Percentiles rank a stretch among this genome's conserved stretches.
These are phyloP conservation scores for Phellinidium pouzarii DNA, from an alignment of 1,284 basidiomycete species.

Conservation along the genomic window DNA sequence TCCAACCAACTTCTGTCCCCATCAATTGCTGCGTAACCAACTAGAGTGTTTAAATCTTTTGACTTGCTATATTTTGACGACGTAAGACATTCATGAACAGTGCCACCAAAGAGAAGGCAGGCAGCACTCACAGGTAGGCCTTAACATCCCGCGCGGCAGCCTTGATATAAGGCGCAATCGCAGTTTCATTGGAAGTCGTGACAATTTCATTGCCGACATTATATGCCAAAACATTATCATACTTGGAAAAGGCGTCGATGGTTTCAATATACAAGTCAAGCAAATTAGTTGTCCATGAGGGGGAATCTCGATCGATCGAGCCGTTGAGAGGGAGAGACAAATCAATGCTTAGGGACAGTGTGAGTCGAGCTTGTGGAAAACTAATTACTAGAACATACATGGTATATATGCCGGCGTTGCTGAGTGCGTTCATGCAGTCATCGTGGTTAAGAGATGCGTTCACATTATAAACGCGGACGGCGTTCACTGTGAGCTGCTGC, in stretches of 20 bases:
- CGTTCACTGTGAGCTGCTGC: constrained; percentile 61
- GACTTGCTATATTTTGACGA: constrained; percentile 42
- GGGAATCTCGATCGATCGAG: constrained; percentile 71
- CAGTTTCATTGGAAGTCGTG: constrained; percentile 47
- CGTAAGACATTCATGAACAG: constrained; percentile 8
- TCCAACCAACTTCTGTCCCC: constrained; percentile 60
- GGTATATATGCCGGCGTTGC: constrained; percentile 79
- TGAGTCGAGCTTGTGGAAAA: constrained; percentile 15
- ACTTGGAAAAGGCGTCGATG: constrained; percentile 73
- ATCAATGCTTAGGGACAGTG: constrained; percentile 54
- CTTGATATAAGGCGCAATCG: constrained; percentile 77
- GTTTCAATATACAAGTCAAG: constrained; percentile 74
- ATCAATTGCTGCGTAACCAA: constrained; percentile 85
- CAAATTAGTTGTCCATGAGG: constrained; percentile 81
- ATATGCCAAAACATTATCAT: constrained; percentile 78
- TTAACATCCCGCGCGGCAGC: constrained; percentile 86
- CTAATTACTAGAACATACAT: constrained; percentile 45
- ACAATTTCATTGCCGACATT: constrained; percentile 92
- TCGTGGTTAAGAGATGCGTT: constrained; percentile 80
- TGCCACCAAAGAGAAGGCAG: constrained; percentile 5
- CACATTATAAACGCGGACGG: constrained; percentile 82
- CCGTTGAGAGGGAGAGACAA: constrained; percentile 81
- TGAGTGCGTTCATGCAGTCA: constrained; percentile 75
- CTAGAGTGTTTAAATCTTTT: constrained; percentile 60
- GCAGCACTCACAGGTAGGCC: constrained; percentile 59